Base-by-base conservation (phyloP, 192 early-diverging fungal species). In the Spinellus fusiger region DNA sequence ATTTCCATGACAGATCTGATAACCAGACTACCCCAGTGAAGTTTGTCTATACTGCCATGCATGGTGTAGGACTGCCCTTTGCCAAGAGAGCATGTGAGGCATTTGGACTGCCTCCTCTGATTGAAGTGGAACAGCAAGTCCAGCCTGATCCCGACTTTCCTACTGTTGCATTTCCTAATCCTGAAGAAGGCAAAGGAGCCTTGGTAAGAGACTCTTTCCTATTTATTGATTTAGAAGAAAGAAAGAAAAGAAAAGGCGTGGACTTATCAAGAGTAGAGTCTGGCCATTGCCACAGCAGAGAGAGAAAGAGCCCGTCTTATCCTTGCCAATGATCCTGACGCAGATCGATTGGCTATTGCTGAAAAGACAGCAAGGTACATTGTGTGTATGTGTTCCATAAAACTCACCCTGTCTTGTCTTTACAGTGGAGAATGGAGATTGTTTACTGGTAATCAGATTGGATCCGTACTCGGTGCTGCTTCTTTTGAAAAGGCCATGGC, bases 31-130 rank as follows among this genome's bases (percentile, higher is more conserved):
- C 80, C 3, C 63, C 73, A 27, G 54, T 87, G 25, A 80, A 82
- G 65, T 89, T 91, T 69, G 88, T 89, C 15, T 96, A 96, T 67
- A 97, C 93, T 22, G 84, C 95, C 16, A 96, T 97, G 95, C 95
- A 97, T 62, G 95, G 95, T 51, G 93, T 97, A 28, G 95, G 95
- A 22, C 73, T 79, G 7, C 82, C 80, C 15, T 92, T 86, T 76
- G 92, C 89, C 3, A 72, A 80, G 20, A 71, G 78, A 33, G 80
- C 88, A 12, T 78, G 93, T 56, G 77, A 83, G 49, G 54, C 67
- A 10, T 91, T 96, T 66, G 80, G 81, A 26, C 73, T 96, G 29
- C 77, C 82, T 58, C 74, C 85, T 2, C 87, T 85, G 60, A 72
- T 85, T 20, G 56, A 73, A 9, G 85, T 88, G 4, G 72, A 81